Evolutionary conservation across 208 protist genomes (phyloP).

Genomic region (Polymyxa betae): DNA sequence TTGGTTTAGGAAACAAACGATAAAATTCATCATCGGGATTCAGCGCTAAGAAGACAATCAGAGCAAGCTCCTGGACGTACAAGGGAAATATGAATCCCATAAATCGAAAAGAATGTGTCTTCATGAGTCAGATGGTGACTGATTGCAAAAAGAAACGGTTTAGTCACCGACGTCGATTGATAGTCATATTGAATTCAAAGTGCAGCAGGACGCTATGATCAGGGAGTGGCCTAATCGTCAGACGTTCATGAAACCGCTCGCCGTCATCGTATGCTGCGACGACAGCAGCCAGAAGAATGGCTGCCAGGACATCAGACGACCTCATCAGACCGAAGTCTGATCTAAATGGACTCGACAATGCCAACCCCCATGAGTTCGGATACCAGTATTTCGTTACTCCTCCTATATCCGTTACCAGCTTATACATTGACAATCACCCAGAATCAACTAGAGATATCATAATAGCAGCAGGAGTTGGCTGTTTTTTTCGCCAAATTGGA

Average conservation of each 20-base stretch:
- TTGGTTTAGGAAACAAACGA: conserved; percentile 50
- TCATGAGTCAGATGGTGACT: neutral
- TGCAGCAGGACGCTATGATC: conserved; percentile 31
- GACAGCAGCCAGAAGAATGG: neutral
- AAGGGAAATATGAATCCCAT: too few species aligned
- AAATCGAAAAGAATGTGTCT: neutral
- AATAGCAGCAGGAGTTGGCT: too few species aligned
- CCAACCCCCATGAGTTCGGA: too few species aligned
- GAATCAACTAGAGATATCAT: too few species aligned
- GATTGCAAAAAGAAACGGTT: neutral
- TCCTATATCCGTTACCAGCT: too few species aligned
- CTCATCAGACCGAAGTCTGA: too few species aligned
- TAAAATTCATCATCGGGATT: conserved; percentile 49
- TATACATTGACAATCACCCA: too few species aligned
- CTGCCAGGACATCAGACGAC: too few species aligned
- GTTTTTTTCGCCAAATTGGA: too few species aligned
- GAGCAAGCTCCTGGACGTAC: too few species aligned
- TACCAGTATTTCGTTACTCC: too few species aligned
- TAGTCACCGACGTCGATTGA: neutral
- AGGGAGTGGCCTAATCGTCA: conserved; percentile 17
- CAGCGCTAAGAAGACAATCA: neutral
- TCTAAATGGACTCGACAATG: too few species aligned
- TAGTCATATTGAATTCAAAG: conserved; percentile 56
- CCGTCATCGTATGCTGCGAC: conserved; percentile 32
- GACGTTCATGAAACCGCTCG: conserved; percentile 19